These are phyloP conservation scores for Phytopythium boreale DNA, from an alignment of 352 stramenopile species.

Conservation along the genomic window DNA sequence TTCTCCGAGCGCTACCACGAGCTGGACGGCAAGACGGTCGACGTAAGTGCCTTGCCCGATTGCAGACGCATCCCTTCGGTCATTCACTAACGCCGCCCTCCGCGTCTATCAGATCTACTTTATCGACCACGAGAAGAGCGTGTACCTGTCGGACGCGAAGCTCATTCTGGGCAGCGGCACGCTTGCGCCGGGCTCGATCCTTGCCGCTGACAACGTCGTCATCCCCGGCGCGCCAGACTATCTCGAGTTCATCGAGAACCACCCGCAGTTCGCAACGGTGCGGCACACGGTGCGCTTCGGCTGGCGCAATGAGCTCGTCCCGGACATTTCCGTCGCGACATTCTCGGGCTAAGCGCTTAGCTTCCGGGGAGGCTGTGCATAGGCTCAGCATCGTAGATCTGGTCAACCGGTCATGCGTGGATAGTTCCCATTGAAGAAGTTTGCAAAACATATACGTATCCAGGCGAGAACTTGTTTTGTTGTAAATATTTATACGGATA, in stretches of 20 bases:
- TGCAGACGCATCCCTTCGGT: background rate
- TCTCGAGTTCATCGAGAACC: slow-evolving; percentile 36
- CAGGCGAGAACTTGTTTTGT: too few relatives aligned
- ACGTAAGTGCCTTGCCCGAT: slow-evolving; percentile 13
- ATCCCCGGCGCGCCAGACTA: slow-evolving; percentile 42
- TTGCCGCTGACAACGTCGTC: slow-evolving; percentile 46
- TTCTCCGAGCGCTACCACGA: slow-evolving; percentile 25
- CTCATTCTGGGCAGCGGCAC: slow-evolving; percentile 37
- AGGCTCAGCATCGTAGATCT: too few relatives aligned
- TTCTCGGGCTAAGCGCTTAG: slow-evolving; percentile 4
- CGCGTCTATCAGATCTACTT: slow-evolving; percentile 28
- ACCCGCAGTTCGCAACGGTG: slow-evolving; percentile 29
- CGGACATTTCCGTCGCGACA: slow-evolving; percentile 26
- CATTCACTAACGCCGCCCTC: background rate
- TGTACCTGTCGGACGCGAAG: slow-evolving; percentile 45
- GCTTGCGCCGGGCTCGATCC: slow-evolving; percentile 28
- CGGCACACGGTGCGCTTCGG: slow-evolving; percentile 18
- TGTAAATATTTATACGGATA: too few relatives aligned
- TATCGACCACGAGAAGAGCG: slow-evolving; percentile 48
- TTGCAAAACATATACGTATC: too few relatives aligned
- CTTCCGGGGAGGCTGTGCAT: background rate
- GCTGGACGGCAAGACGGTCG: slow-evolving; percentile 27
- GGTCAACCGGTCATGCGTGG: too few relatives aligned
- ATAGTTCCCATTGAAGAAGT: too few relatives aligned
- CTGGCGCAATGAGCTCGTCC: slow-evolving; percentile 10